Evolutionary conservation across 305 asterid species (phyloP), one percentile per base, ranked within the genome.

Genomic region (Fraxinus albicans): DNA sequence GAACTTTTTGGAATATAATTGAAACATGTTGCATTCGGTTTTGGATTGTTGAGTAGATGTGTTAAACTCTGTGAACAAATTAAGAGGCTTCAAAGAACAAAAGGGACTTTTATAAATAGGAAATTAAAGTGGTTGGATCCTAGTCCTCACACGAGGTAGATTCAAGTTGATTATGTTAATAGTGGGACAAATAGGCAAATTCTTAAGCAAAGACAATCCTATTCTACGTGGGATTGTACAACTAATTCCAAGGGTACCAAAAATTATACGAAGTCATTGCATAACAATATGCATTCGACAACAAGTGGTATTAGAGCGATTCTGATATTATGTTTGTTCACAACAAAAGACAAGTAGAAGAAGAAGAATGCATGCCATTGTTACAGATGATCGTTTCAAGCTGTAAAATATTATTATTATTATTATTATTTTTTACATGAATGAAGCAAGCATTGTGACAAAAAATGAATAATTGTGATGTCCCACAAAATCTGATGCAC

Each of bases 401-500:
- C 6, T 23, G 33, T 23, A 3, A 65, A 12, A 13, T 70, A 5
- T 70, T 13, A 12, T 25, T 25, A 25, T 25, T 25, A 25, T 25
- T 25, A 25, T 25, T 25, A 25, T 25, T 25, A 25, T 25, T 25
- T 0, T 70, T 13, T 10, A 29, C 40, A 31, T 13, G 38, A 31
- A 70, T 13, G 79, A 25, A 70, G 7, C 65, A 50, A 84, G 86
- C 77, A 82, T 82, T 80, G 80, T 76, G 92, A 88, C 92, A 70
- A 89, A 87, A 88, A 60, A 63, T 85, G 86, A 87, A 85, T 86
- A 77, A 81, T 85, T 82, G 82, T 79, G 81, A 74, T 88, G 92
- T 50, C 94, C 94, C 92, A 91, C 91, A 80, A 78, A 86, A 91
- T 88, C 92, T 87, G 84, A 80, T 78, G 74, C 91, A 88, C 87